A percentile compares a stretch with the other conserved stretches of the same genome.
These are phyloP conservation scores for Telfairia occidentalis DNA, from an alignment of 331 rosid genomes.

Conservation along the genomic window DNA sequence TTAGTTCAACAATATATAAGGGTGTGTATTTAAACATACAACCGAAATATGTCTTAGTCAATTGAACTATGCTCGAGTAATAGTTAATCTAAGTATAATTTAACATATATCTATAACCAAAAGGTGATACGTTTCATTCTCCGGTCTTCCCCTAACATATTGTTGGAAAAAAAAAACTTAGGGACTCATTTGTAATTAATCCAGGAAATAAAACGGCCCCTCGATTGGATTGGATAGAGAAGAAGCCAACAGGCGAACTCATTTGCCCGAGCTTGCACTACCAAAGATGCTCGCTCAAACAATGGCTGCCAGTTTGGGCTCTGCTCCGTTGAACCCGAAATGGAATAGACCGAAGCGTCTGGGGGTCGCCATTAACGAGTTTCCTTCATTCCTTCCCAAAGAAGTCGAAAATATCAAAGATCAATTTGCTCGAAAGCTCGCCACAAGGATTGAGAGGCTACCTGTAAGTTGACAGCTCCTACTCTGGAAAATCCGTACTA, in stretches of 20 bases:
- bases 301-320: conserved; percentile 2
- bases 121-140: too few relatives aligned
- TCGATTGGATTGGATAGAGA: conserved; percentile 2
- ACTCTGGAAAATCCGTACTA: not conserved
- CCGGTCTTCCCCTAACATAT: too few relatives aligned
- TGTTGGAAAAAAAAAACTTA: too few relatives aligned
- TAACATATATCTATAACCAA: too few relatives aligned
- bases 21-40: too few relatives aligned
- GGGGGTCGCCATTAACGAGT: conserved; percentile 19
- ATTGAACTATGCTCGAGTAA: too few relatives aligned
- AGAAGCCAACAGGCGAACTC: not conserved
- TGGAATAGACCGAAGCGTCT: conserved; percentile 7
- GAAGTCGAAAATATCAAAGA: conserved; percentile 46
- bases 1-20: too few relatives aligned
- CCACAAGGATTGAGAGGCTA: conserved; percentile 59
- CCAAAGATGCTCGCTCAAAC: conserved; percentile 29
- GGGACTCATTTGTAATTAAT: too few relatives aligned
- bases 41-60: too few relatives aligned
- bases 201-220: not conserved
- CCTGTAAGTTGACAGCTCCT: conserved; percentile 35
- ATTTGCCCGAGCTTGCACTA: not conserved
- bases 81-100: too few relatives aligned
- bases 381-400: conserved; percentile 78
- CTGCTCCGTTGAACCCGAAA: conserved; percentile 6
- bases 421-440: conserved; percentile 53